phyloP scores from a whole-genome alignment of 495 filamentous ascomycete species.

The Aspergillus panamensis region DNA sequence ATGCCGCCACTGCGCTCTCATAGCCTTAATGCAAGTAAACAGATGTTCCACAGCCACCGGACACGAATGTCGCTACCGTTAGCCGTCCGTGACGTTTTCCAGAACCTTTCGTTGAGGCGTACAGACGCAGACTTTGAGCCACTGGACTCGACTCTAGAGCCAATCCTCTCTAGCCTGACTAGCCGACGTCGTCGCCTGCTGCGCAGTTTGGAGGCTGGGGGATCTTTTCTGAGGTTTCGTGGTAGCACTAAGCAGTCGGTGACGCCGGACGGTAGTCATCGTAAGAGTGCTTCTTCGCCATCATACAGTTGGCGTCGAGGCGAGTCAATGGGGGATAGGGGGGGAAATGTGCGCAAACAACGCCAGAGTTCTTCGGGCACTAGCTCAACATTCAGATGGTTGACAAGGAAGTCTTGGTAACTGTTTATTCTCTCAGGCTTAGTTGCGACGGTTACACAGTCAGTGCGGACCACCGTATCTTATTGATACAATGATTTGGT shows the following conservation, averaged over 20 bases:
- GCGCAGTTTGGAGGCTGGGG: conserved; percentile 2
- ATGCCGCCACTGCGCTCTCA: conserved; percentile 28
- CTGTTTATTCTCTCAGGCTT: neutral
- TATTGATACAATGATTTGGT: neutral
- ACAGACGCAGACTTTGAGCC: conserved; percentile 21
- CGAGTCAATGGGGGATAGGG: neutral
- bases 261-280: neutral
- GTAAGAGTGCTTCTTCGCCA: neutral
- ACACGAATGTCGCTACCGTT: conserved; percentile 18
- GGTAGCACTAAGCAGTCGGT: neutral
- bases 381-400: conserved; percentile 5
- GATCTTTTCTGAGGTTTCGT: conserved; percentile 14
- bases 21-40: conserved; percentile 26
- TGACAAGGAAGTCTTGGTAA: neutral
- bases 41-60: conserved; percentile 15
- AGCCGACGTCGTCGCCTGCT: conserved; percentile 9
- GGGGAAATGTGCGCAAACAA: neutral
- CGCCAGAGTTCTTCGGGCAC: neutral
- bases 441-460: neutral
- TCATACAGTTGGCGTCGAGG: neutral
- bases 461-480: too few species aligned
- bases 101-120: conserved; percentile 6
- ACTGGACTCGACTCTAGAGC: conserved; percentile 23
- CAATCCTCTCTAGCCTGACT: conserved; percentile 18
- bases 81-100: conserved; percentile 16